Conservation (phyloP, 2,329 filamentous ascomycete genomes). For the Akanthomyces uredinophilus region DNA sequence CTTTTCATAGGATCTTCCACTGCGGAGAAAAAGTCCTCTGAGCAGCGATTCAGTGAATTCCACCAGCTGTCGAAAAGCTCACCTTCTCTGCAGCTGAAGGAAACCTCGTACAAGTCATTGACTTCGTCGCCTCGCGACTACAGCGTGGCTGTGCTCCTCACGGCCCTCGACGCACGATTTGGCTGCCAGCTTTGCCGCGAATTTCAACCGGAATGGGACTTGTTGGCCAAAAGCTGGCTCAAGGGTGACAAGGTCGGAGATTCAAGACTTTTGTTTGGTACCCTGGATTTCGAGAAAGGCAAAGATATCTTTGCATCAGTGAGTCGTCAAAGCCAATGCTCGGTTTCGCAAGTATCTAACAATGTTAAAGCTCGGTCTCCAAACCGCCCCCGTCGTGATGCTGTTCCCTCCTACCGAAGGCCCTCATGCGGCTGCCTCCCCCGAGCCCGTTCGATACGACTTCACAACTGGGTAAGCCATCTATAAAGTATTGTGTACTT, state of each 20-base stretch:
- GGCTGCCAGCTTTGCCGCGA: constrained; percentile 82
- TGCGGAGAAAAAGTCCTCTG: constrained; percentile 58
- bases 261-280: constrained; percentile 71
- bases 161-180: constrained; percentile 76
- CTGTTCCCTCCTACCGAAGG: constrained; percentile 83
- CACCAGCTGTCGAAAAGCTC: constrained; percentile 61
- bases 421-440: constrained; percentile 65
- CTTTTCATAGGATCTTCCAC: constrained; percentile 56
- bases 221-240: constrained; percentile 80
- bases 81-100: constrained; percentile 71
- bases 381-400: constrained; percentile 88
- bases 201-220: constrained; percentile 91
- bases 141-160: constrained; percentile 74
- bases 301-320: constrained; percentile 84
- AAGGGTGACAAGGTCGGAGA: constrained; percentile 74
- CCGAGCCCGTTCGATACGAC: constrained; percentile 73
- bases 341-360: neutral
- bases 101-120: constrained; percentile 68
- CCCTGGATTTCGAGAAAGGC: constrained; percentile 82
- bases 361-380: constrained; percentile 67
- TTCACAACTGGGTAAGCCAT: constrained; percentile 69
- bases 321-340: constrained; percentile 24
- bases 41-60: constrained; percentile 66
- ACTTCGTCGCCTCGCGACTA: constrained; percentile 79
- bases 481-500: neutral